Evolutionary conservation across 2,329 filamentous ascomycete genomes (phyloP).

Genomic region (Neoarthrinium moseri): DNA sequence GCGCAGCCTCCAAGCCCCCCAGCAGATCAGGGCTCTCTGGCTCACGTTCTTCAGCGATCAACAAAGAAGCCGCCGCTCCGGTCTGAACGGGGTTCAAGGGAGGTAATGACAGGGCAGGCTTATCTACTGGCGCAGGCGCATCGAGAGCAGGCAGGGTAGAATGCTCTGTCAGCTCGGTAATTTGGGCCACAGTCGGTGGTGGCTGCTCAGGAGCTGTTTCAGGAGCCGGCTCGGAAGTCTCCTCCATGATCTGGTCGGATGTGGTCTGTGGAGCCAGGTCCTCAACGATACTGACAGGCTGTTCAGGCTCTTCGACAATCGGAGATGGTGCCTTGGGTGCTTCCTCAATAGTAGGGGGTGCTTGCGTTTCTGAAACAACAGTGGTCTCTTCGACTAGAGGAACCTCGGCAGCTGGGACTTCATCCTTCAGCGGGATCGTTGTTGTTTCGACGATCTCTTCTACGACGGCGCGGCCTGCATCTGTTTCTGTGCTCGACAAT

Average conservation of each 20-base stretch:
- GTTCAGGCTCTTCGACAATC: background rate
- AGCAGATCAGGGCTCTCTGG: slow-evolving; percentile 42
- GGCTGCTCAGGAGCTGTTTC: too few relatives aligned
- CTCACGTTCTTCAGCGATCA: slow-evolving; percentile 25
- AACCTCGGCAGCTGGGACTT: background rate
- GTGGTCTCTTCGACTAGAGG: background rate
- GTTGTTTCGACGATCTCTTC: slow-evolving; percentile 5
- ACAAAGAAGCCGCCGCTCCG: slow-evolving; percentile 16
- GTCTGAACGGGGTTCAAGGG: slow-evolving; percentile 10
- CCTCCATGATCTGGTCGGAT: too few relatives aligned
- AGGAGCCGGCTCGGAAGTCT: background rate
- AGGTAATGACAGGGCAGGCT: background rate
- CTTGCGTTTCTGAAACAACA: background rate
- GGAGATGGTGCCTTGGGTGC: background rate
- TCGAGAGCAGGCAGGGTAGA: background rate
- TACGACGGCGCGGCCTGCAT: background rate
- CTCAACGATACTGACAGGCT: too few relatives aligned
- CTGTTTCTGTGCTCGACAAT: background rate
- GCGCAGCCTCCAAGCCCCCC: slow-evolving; percentile 42
- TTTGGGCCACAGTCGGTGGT: background rate
- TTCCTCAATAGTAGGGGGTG: background rate
- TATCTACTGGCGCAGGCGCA: background rate
- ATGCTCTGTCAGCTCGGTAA: background rate
- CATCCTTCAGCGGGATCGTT: background rate
- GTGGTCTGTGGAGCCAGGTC: too few relatives aligned